A percentile compares a stretch with the other conserved stretches of the same genome.
phyloP scores from a whole-genome alignment of 768 basidiomycete species.

The Rhodotorula diobovata region DNA sequence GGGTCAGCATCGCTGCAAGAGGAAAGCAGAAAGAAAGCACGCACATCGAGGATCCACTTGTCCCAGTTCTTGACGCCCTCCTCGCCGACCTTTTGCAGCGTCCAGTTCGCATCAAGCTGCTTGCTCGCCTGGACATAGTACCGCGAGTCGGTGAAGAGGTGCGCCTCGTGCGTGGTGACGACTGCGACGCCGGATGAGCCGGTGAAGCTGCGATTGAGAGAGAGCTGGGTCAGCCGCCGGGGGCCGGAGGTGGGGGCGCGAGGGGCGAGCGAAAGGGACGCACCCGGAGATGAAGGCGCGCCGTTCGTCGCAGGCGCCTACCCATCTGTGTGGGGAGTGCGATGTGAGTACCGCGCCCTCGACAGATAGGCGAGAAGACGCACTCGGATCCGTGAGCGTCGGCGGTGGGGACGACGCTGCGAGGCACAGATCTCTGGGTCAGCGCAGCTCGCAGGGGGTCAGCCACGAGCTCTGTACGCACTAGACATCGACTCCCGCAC shows the following conservation, averaged over 20 bases:
- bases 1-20: neutral
- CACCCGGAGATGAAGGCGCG: conserved; percentile 33
- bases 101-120: conserved; percentile 58
- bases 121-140: conserved; percentile 39
- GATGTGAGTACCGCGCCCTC: neutral
- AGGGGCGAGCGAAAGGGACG: neutral
- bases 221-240: neutral
- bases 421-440: neutral
- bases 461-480: neutral
- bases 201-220: conserved; percentile 34
- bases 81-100: conserved; percentile 58
- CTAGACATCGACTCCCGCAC: conserved; percentile 12
- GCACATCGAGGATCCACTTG: conserved; percentile 58
- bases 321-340: conserved; percentile 9
- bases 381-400: conserved; percentile 33
- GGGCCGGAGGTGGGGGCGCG: neutral
- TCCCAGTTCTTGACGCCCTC: conserved; percentile 66
- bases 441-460: neutral
- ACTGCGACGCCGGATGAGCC: conserved; percentile 41
- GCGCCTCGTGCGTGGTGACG: conserved; percentile 28
- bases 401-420: conserved; percentile 34
- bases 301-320: conserved; percentile 33
- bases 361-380: neutral
- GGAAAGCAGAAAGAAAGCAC: neutral
- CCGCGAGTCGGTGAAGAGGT: conserved; percentile 42